Conservation (phyloP, 495 filamentous ascomycete genomes). For the Penicillium maclennaniae region DNA sequence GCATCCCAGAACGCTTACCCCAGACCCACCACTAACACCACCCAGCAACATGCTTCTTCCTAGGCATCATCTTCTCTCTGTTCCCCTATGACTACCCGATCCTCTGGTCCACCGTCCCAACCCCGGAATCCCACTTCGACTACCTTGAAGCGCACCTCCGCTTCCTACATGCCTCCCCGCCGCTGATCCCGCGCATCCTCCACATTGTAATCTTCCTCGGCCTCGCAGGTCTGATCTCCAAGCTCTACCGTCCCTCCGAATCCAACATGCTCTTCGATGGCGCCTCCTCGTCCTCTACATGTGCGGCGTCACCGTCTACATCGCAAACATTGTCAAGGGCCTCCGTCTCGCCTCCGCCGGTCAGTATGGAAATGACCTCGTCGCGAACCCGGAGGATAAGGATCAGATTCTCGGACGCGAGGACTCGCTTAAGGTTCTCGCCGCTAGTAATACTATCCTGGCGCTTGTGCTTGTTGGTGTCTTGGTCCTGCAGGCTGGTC, state of each 20-base stretch:
- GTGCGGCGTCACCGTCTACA: slow-evolving; percentile 85
- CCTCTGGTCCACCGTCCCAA: slow-evolving; percentile 74
- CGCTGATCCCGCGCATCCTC: slow-evolving; percentile 85
- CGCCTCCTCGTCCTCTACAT: slow-evolving; percentile 87
- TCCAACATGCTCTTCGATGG: slow-evolving; percentile 97
- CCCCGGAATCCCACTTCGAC: slow-evolving; percentile 63
- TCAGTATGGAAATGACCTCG: slow-evolving; percentile 48
- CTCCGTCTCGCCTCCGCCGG: slow-evolving; percentile 68
- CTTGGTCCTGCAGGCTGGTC: slow-evolving; percentile 88
- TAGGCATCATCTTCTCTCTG: slow-evolving; percentile 94
- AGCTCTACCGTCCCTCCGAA: slow-evolving; percentile 88
- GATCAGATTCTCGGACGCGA: slow-evolving; percentile 61
- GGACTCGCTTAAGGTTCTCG: slow-evolving; percentile 83
- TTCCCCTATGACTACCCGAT: slow-evolving; percentile 98
- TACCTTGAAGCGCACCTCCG: slow-evolving; percentile 82
- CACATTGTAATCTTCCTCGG: slow-evolving; percentile 89
- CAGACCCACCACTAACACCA: slow-evolving; percentile 5
- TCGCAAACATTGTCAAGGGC: slow-evolving; percentile 93
- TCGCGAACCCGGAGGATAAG: slow-evolving; percentile 24
- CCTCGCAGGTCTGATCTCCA: slow-evolving; percentile 83
- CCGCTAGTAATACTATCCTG: slow-evolving; percentile 94
- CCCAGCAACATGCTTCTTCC: slow-evolving; percentile 88
- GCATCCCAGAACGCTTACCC: slow-evolving; percentile 7
- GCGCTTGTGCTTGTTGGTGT: slow-evolving; percentile 89
- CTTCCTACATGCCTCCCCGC: slow-evolving; percentile 81